Conservation (phyloP, 176 grass and related monocot species). For the Puya raimondii region DNA sequence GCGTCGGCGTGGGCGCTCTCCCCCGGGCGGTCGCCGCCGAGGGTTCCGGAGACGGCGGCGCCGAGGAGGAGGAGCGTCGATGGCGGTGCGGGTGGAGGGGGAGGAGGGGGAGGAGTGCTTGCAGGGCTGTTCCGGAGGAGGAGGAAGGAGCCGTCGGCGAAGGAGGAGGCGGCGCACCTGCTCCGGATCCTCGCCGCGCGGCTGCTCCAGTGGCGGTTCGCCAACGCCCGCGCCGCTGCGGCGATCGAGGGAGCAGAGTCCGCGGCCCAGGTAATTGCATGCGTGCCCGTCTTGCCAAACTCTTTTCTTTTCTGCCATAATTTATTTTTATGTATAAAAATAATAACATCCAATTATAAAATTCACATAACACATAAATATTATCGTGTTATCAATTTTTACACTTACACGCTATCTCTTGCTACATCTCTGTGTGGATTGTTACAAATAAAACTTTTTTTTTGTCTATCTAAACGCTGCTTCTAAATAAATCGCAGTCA, state of each 20-base stretch:
- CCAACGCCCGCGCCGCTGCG: constrained; percentile 52
- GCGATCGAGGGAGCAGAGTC: constrained; percentile 33
- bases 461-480: too few relatives aligned
- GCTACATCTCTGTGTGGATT: too few relatives aligned
- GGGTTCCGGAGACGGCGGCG: constrained; percentile 2
- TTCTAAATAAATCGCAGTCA: too few relatives aligned
- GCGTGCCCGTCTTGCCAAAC: too few relatives aligned
- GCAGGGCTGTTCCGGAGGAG: constrained; percentile 32
- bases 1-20: constrained; percentile 27
- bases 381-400: too few relatives aligned
- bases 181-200: constrained; percentile 40
- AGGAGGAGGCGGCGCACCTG: constrained; percentile 55
- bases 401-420: too few relatives aligned
- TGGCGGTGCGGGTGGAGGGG: constrained; percentile 10
- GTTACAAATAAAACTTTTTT: too few relatives aligned
- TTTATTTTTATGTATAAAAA: background rate
- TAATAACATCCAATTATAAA: background rate
- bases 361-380: too few relatives aligned
- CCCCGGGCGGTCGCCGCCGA: constrained; percentile 16
- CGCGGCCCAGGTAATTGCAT: constrained; percentile 46
- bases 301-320: background rate
- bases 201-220: constrained; percentile 75
- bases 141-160: constrained; percentile 34
- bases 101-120: constrained; percentile 12
- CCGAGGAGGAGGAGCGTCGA: constrained; percentile 17